Conservation (phyloP, 129 eudicot species). For the Flaveria ramosissima region DNA sequence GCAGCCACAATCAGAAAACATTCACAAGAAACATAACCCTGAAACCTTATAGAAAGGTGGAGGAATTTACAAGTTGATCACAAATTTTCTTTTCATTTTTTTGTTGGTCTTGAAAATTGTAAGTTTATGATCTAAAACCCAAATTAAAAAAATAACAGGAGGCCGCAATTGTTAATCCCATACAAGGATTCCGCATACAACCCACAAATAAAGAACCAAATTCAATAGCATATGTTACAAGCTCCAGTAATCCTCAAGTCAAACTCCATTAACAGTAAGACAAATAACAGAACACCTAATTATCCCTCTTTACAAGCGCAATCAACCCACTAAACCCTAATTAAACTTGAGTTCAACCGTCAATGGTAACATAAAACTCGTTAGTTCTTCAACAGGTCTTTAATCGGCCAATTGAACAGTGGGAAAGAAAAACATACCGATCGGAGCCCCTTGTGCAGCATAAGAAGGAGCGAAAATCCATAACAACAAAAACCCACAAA, state of each 20-base stretch:
- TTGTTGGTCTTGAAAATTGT: too few species aligned
- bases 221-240: neutral
- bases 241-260: neutral
- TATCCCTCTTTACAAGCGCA: neutral
- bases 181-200: neutral
- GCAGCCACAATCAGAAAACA: too few species aligned
- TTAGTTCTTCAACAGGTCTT: neutral
- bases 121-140: too few species aligned
- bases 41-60: neutral
- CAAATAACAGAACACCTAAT: too few species aligned
- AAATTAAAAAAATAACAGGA: too few species aligned
- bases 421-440: conserved; percentile 40
- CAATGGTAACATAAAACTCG: neutral
- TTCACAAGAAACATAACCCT: neutral
- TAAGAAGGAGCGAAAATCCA: conserved; percentile 46
- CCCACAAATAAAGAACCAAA: neutral
- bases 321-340: neutral
- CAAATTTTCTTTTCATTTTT: neutral
- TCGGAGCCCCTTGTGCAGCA: conserved; percentile 46
- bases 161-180: too few species aligned
- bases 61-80: neutral
- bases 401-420: conserved; percentile 13
- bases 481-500: conserved; percentile 25
- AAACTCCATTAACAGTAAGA: too few species aligned
- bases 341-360: neutral